Percentiles rank a stretch among this genome's conserved stretches.
phyloP scores from a whole-genome alignment of 2,329 filamentous ascomycete species.

The Bipolaris sorokiniana region DNA sequence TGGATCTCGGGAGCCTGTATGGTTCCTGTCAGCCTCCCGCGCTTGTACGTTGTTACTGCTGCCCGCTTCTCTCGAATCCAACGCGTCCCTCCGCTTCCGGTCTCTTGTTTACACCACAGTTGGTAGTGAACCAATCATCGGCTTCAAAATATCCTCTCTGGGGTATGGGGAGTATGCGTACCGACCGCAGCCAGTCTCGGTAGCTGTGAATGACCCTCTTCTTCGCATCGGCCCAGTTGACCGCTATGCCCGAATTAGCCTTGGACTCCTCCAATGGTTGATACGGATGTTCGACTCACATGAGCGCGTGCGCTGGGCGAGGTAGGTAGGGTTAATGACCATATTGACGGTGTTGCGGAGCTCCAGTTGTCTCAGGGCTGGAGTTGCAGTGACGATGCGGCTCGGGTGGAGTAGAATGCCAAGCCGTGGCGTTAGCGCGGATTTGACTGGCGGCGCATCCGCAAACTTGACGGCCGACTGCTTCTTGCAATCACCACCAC shows the following conservation, averaged over 20 bases:
- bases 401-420: constrained; percentile 38
- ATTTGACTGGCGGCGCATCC: constrained; percentile 22
- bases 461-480: constrained; percentile 19
- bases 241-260: constrained; percentile 62
- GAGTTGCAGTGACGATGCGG: constrained; percentile 41
- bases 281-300: constrained; percentile 47
- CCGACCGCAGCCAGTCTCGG: constrained; percentile 93
- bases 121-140: rapidly evolving
- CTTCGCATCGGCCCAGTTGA: constrained; percentile 88
- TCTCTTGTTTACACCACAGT: neutral
- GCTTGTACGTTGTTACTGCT: neutral
- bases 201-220: constrained; percentile 86
- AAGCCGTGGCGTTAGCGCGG: constrained; percentile 38
- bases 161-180: constrained; percentile 61
- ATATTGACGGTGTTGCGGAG: constrained; percentile 58
- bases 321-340: constrained; percentile 88
- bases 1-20: constrained; percentile 91
- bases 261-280: constrained; percentile 22
- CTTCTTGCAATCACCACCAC: neutral
- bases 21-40: constrained; percentile 16
- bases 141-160: neutral
- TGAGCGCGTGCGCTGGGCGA: constrained; percentile 66
- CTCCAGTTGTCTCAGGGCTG: constrained; percentile 28
- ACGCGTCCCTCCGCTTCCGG: neutral
- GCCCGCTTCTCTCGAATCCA: constrained; percentile 1